Evolutionary conservation across 2,329 filamentous ascomycete genomes (phyloP), one percentile per base, ranked within the genome.

Genomic region (Fusarium sp.): DNA sequence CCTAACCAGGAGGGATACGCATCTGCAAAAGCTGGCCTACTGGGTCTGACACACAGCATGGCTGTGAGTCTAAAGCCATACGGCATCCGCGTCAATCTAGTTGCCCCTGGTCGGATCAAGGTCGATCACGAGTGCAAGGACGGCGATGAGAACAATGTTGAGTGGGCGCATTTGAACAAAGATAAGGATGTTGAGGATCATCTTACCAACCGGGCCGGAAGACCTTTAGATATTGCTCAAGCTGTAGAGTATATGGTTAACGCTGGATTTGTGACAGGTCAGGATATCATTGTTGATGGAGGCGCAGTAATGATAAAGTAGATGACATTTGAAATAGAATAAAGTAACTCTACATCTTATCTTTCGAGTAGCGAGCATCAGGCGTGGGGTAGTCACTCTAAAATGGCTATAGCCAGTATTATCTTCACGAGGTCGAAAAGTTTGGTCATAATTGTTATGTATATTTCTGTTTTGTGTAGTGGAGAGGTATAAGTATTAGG

Each of bases 181-280:
- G 51, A 64, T 10, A 58, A 64, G 14, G 61, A 64, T 13, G 61
- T 64, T 0, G 38, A 64, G 8, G 61, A 64, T 13, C 61, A 64
- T 7, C 28, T 64, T 3, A 58, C 33, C 7, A 64, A 64, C 17
- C 42, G 61, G 1, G 61, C 61, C 10, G 61, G 61, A 28, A 57
- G 61, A n/a, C 59, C 61, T 8, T 1, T 42, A 9, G 62, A 65
- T 21, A 59, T 65, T 26, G 52, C 62, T 1, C 19, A 47, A 13
- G 60, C 60, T 8, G 36, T 65, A 7, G 60, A 65, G n/a, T 65
- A 59, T 15, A 7, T 65, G 24, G 62, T 24, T 5, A 59, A 65
- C n/a, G 61, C 60, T 4, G 62, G 62, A 3, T 65, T 65, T 15
- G 62, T 65, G 2, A 65, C 36, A 0, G 60, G 60, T 3, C 62